Evolutionary conservation across 352 stramenopile species (phyloP).

Genomic region (Phytophthora chlamydospora): DNA sequence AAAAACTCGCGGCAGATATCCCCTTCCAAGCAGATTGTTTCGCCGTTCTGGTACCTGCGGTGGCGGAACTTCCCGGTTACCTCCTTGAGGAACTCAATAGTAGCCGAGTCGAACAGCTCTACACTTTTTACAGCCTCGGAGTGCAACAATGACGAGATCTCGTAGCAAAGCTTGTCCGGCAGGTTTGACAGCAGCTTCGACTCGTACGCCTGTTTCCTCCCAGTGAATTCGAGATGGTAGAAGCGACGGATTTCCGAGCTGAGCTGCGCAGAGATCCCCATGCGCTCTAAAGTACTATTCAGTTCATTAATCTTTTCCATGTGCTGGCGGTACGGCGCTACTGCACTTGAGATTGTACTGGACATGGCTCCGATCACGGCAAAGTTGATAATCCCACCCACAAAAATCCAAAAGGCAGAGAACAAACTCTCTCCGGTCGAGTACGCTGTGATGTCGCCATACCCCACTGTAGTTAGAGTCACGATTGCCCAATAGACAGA

Average conservation of each 20-base stretch:
- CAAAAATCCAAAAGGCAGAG: slow-evolving; percentile 64
- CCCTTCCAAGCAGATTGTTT: slow-evolving; percentile 59
- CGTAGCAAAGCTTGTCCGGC: slow-evolving; percentile 63
- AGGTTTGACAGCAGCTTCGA: slow-evolving; percentile 58
- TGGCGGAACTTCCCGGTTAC: slow-evolving; percentile 73
- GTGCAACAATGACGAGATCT: slow-evolving; percentile 72
- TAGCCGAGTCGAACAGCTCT: slow-evolving; percentile 61
- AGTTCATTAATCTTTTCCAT: slow-evolving; percentile 68
- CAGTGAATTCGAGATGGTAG: slow-evolving; percentile 74
- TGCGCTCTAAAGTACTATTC: slow-evolving; percentile 62
- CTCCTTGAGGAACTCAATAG: slow-evolving; percentile 50
- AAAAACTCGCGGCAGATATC: slow-evolving; percentile 73
- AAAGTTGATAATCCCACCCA: slow-evolving; percentile 80
- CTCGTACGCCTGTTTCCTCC: slow-evolving; percentile 65
- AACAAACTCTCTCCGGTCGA: slow-evolving; percentile 72
- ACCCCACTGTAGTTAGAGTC: slow-evolving; percentile 71
- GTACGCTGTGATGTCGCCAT: slow-evolving; percentile 41
- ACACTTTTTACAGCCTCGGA: slow-evolving; percentile 62
- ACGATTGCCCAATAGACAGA: slow-evolving; percentile 79
- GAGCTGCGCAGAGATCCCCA: slow-evolving; percentile 48
- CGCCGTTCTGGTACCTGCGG: slow-evolving; percentile 63
- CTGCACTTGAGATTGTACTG: slow-evolving; percentile 69
- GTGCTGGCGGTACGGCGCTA: slow-evolving; percentile 56
- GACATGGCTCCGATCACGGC: slow-evolving; percentile 76
- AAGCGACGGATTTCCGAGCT: slow-evolving; percentile 47